Base-by-base conservation (phyloP, 192 early-diverging fungal species). In the Gigaspora rosea region DNA sequence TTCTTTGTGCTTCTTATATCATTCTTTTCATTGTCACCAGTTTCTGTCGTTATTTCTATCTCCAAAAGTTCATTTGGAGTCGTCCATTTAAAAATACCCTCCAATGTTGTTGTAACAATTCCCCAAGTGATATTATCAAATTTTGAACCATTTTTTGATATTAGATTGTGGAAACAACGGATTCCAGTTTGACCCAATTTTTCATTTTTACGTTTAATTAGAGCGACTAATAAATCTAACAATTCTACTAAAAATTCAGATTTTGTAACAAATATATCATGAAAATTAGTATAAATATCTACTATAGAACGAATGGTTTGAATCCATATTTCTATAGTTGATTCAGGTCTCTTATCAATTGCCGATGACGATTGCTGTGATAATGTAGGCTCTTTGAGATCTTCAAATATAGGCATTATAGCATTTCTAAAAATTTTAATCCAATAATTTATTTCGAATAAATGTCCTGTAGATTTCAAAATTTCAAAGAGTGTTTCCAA, bases 341-440 rank as follows among this genome's bases (percentile, higher is more conserved):
- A 91, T 67, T 95, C 88, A 32, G 88, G 88, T 80, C 95, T 85
- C 80, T 95, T 94, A 75, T 94, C 95, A 71, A 91, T 91, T n/a
- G 85, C 87, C 0, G 89, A 87, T 73, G 92, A 91, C 11, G 92
- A 88, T 54, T 27, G 22, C 67, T 76, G 62, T 41, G 52, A 67
- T 35, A 32, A 47, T 13, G 35, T 20, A 54, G 80, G 75, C 48
- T 83, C 63, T 46, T 92, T 92, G 54, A 98, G 80, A 77, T 98
- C 96, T 54, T 94, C 91, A 86, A 98, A 98, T 68, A 98, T 94
- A 10, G 94, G 90, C 78, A 96, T 95, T 47, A 98, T 89, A 22
- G 93, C 90, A 41, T 93, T 92, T 32, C 92, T 91, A 59, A 94
- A 85, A 48, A 97, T 88, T 49, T 93, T 88, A 59, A 90, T 90